Percentiles rank a stretch among this genome's conserved stretches.
Conservation (phyloP, 192 early-diverging fungal genomes). For the Backusella westeae region DNA sequence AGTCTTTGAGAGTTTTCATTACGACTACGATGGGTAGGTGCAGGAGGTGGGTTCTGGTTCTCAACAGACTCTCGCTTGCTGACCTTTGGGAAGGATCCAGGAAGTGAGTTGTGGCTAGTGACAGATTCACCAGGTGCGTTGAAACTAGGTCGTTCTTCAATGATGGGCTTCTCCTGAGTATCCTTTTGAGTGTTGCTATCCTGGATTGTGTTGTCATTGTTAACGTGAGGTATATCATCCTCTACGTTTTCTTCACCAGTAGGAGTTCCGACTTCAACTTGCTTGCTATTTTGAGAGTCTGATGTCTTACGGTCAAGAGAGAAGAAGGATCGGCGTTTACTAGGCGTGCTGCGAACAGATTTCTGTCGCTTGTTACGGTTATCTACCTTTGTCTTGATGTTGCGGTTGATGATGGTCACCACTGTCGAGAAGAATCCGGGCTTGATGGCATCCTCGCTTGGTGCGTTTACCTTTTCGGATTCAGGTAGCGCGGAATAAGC, state of each 20-base stretch:
- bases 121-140: background rate
- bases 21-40: background rate
- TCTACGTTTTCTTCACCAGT: background rate
- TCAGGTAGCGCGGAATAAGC: background rate
- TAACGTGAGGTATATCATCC: background rate
- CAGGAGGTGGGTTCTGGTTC: background rate
- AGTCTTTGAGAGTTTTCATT: background rate
- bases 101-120: background rate
- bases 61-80: background rate
- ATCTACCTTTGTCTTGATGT: conserved; percentile 8
- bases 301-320: background rate
- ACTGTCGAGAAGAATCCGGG: conserved; percentile 16
- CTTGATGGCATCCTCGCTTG: background rate
- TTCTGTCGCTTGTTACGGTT: conserved; percentile 6
- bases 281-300: background rate
- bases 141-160: background rate
- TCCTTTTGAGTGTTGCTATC: background rate
- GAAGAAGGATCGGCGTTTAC: background rate
- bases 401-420: conserved; percentile 8
- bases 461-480: background rate
- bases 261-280: background rate
- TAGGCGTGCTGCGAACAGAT: background rate
- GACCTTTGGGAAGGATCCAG: background rate
- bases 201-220: background rate
- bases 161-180: background rate